Evolutionary conservation across 2,329 filamentous ascomycete genomes (phyloP).

Genomic region (Biscogniauxia sp.): DNA sequence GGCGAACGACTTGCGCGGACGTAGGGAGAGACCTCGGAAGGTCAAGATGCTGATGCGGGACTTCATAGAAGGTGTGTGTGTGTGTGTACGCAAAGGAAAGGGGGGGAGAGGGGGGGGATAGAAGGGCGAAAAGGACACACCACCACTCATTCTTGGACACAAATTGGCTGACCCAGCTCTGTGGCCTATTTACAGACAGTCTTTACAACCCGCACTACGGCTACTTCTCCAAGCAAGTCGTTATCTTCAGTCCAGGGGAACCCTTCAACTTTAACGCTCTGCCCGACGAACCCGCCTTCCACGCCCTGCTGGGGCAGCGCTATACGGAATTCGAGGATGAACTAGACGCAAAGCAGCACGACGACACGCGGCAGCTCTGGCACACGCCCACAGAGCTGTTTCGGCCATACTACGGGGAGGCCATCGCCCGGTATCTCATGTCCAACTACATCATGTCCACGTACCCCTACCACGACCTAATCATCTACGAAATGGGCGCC

Average conservation of each 20-base stretch:
- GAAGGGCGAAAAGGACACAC: background rate
- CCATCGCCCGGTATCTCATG: conserved; percentile 92
- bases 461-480: conserved; percentile 93
- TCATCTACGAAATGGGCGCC: conserved; percentile 98
- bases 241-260: conserved; percentile 90
- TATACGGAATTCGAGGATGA: conserved; percentile 90
- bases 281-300: conserved; percentile 82
- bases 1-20: conserved; percentile 69
- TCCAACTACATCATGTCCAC: conserved; percentile 93
- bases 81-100: too few species aligned
- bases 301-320: conserved; percentile 69
- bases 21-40: conserved; percentile 73
- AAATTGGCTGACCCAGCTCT: conserved; percentile 8
- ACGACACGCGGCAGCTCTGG: conserved; percentile 86
- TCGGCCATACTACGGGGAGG: conserved; percentile 93
- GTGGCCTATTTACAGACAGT: conserved; percentile 60
- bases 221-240: conserved; percentile 94
- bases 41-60: conserved; percentile 98
- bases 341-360: conserved; percentile 70
- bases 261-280: conserved; percentile 85
- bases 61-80: conserved; percentile 81
- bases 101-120: too few species aligned
- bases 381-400: conserved; percentile 98
- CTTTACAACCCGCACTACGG: conserved; percentile 93
- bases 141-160: background rate